Base-by-base conservation (phyloP, 164 flowering plant species). In the Stephania yunnanensis region DNA sequence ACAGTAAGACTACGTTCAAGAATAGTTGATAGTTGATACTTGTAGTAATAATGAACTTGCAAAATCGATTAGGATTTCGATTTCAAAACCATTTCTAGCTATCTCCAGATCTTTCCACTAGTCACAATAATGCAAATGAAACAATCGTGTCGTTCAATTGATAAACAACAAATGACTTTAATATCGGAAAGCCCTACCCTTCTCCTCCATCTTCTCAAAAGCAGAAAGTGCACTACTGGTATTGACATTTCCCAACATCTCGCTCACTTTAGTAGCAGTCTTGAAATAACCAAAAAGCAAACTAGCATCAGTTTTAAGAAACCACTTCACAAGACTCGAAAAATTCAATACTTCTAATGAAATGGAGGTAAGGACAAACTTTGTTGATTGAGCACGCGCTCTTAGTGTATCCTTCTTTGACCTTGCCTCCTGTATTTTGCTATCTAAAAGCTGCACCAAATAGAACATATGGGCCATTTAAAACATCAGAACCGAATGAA, bases 381-480 rank as follows among this genome's bases (percentile, higher is more conserved):
- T 96, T 68, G 98, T 98, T 78, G 99, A 89, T 77, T 94, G 99
- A 69, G 98, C 99, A 75, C 98, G 92, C 46, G 99, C 98, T 89
- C 92, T 93, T 30, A 94, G 84, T 50, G 99, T 94, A 76, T 94
- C 98, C 78, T 92, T 92, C 85, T 96, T 94, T 36, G 99, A 90
- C 79, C 73, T 92, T 46, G 98, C 98, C 73, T 96, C 99, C 77
- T 90, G 95, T 85, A 96, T 94, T 83, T 96, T 96, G 91, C 97
- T 94, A 81, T 96, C 98, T 78, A 96, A 70, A 75, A 94, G 92
- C 99, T 94, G 81, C 74, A 78, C 4, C 78, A 77, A 79, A 79
- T 11, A 55, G 30, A 25, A 22, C 10, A 13, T 67, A 67, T 67
- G 46, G 6, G 9, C 0, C 66, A 19, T 6, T n/a, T 61, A n/a